These are phyloP conservation scores for Anacardium occidentale DNA, from an alignment of 345 rosid species.

Conservation along the genomic window DNA sequence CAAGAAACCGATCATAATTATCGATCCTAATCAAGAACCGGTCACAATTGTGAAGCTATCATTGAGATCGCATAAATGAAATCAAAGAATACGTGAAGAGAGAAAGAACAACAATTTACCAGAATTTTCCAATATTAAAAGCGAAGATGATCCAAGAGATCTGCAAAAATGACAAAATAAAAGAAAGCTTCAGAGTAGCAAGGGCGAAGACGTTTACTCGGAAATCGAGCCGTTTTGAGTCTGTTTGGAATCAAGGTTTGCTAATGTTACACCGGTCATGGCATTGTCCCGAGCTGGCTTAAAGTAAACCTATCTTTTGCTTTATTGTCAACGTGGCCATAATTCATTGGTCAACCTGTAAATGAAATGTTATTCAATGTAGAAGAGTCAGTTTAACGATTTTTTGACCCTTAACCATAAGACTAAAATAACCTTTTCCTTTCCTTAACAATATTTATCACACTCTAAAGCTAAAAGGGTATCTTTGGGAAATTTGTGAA, in stretches of 20 bases:
- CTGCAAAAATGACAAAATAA: constrained; percentile 17
- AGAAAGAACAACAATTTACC: constrained; percentile 31
- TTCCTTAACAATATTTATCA: too few species aligned
- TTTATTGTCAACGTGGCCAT: neutral
- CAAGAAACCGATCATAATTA: neutral
- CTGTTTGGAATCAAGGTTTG: constrained; percentile 10
- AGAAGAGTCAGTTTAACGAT: too few species aligned
- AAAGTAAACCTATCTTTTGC: neutral
- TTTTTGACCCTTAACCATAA: too few species aligned
- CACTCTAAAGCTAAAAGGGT: too few species aligned
- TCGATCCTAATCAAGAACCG: constrained; percentile 1
- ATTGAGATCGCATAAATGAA: constrained; percentile 14
- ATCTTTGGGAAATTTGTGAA: too few species aligned
- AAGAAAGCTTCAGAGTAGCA: constrained; percentile 18
- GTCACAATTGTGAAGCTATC: constrained; percentile 20
- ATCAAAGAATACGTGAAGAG: constrained; percentile 6
- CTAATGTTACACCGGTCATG: neutral
- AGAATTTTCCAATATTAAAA: constrained; percentile 25
- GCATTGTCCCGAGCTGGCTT: neutral
- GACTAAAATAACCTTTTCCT: too few species aligned
- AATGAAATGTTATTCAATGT: too few species aligned
- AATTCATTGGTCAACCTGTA: too few species aligned
- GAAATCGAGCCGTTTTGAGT: neutral
- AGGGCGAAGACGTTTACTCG: constrained; percentile 21
- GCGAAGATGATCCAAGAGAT: constrained; percentile 19